Evolutionary conservation across 352 stramenopile species (phyloP).

Genomic region (Phytophthora boehmeriae): DNA sequence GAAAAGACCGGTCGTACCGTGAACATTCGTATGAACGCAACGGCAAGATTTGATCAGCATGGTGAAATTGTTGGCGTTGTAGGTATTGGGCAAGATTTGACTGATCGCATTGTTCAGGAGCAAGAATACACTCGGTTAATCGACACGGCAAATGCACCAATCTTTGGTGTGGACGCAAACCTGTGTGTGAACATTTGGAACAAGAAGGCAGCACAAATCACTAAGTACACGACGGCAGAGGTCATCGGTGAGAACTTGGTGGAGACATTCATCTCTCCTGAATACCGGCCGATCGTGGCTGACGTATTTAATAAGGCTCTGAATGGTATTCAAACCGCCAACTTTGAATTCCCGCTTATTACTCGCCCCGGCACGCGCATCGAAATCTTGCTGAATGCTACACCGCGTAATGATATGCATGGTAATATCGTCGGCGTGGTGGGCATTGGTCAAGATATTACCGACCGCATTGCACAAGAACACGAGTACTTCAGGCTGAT

Average conservation of each 20-base stretch:
- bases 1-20: constrained; percentile 68
- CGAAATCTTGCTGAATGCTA: constrained; percentile 81
- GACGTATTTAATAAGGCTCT: constrained; percentile 78
- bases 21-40: constrained; percentile 77
- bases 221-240: constrained; percentile 79
- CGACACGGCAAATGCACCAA: constrained; percentile 90
- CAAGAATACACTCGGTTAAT: constrained; percentile 91
- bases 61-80: constrained; percentile 86
- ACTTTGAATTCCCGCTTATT: constrained; percentile 90
- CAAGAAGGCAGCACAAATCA: constrained; percentile 90
- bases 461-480: constrained; percentile 75
- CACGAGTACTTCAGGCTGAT: constrained; percentile 83
- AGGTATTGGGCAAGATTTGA: constrained; percentile 88
- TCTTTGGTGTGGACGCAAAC: constrained; percentile 90
- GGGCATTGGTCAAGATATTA: constrained; percentile 88
- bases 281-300: constrained; percentile 68
- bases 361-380: constrained; percentile 74
- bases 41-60: constrained; percentile 66
- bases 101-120: constrained; percentile 85
- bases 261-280: constrained; percentile 83
- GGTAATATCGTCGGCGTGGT: constrained; percentile 88
- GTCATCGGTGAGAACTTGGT: constrained; percentile 85
- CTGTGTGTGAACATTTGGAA: constrained; percentile 93
- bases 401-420: constrained; percentile 66
- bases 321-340: constrained; percentile 72